These are phyloP conservation scores for Yarrowia deformans DNA, from an alignment of 805 yeast genomes.

Conservation along the genomic window DNA sequence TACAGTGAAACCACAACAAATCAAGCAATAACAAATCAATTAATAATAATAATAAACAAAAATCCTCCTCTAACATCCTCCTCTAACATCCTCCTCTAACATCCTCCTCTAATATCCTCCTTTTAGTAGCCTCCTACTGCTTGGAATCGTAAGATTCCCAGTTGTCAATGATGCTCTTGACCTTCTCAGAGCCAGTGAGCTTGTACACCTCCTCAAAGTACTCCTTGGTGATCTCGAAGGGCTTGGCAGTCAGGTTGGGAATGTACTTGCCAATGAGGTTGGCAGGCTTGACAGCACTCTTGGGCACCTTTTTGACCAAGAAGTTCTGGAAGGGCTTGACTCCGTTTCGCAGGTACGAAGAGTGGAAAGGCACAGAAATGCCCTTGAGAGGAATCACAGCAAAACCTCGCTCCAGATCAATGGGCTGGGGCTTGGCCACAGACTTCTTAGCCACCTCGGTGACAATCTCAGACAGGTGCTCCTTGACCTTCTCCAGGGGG, in stretches of 20 bases:
- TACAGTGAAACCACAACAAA: neutral
- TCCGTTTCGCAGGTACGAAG: slow-evolving; percentile 97
- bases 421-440: slow-evolving; percentile 91
- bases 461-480: slow-evolving; percentile 86
- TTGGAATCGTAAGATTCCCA: slow-evolving; percentile 81
- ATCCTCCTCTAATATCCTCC: slow-evolving; percentile 4
- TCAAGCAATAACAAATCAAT: slow-evolving; percentile 1
- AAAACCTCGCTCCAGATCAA: slow-evolving; percentile 95
- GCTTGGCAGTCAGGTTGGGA: slow-evolving; percentile 98
- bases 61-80: slow-evolving; percentile 6
- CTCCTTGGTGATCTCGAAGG: slow-evolving; percentile 94
- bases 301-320: slow-evolving; percentile 93
- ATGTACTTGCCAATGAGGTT: slow-evolving; percentile 93
- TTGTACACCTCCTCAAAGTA: slow-evolving; percentile 96
- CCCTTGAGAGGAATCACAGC: slow-evolving; percentile 99
- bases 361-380: slow-evolving; percentile 99
- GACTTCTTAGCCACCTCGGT: slow-evolving; percentile 84
- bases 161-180: slow-evolving; percentile 87
- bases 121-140: slow-evolving; percentile 37
- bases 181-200: slow-evolving; percentile 89
- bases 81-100: neutral
- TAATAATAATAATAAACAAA: slow-evolving; percentile 13
- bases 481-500: slow-evolving; percentile 86
- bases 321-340: slow-evolving; percentile 99
- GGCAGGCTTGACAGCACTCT: slow-evolving; percentile 93